Conservation (phyloP, 257 asterid genomes). For the Fraxinus quadrangulata region DNA sequence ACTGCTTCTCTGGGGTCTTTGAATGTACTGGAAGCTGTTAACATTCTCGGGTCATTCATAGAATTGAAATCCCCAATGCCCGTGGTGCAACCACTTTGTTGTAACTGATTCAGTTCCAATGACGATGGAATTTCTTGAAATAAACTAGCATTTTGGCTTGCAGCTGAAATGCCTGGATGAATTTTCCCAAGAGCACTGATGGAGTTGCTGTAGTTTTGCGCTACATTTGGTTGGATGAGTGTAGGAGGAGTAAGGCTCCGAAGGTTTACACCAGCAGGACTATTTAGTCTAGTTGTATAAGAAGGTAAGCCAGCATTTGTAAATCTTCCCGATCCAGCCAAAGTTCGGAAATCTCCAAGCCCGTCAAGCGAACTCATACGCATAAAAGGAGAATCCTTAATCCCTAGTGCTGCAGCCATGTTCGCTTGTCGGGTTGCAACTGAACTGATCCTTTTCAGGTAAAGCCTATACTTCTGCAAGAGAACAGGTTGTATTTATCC, state of each 20-base stretch:
- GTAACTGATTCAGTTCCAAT: conserved; percentile 70
- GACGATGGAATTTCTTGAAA: conserved; percentile 73
- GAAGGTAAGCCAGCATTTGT: conserved; percentile 53
- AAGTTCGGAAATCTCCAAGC: conserved; percentile 59
- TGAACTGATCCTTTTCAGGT: conserved; percentile 63
- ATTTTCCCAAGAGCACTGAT: conserved; percentile 45
- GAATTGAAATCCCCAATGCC: conserved; percentile 27
- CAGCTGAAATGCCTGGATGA: conserved; percentile 43
- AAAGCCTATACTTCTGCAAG: conserved; percentile 68
- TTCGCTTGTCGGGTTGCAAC: conserved; percentile 81
- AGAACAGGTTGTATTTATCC: conserved; percentile 6
- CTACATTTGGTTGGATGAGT: conserved; percentile 49
- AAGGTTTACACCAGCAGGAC: conserved; percentile 57
- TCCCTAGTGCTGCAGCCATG: conserved; percentile 80
- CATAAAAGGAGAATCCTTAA: conserved; percentile 74
- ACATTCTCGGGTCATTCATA: conserved; percentile 30
- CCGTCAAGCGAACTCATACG: conserved; percentile 68
- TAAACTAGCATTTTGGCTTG: conserved; percentile 50
- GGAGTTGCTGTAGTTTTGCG: conserved; percentile 48
- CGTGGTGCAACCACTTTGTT: conserved; percentile 35
- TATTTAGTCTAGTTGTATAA: conserved; percentile 57
- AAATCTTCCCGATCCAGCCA: conserved; percentile 64
- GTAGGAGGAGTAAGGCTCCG: conserved; percentile 49
- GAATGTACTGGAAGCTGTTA: conserved; percentile 33
- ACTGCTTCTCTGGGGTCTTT: conserved; percentile 24